Evolutionary conservation across 2,329 filamentous ascomycete species (phyloP).

Genomic region (Aspergillus piperis): DNA sequence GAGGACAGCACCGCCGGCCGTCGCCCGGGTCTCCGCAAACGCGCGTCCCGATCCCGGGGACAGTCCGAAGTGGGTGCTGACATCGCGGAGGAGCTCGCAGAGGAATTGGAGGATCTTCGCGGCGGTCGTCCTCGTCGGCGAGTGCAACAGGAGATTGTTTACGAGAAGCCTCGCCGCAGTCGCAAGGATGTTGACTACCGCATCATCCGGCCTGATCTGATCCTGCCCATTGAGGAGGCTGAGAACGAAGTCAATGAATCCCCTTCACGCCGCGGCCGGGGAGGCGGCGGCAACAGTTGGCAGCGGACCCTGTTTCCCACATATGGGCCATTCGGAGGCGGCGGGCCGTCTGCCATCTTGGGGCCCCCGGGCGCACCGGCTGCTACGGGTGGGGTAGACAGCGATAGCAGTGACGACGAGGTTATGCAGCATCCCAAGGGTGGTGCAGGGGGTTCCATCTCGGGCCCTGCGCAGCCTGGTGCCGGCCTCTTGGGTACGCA

Average conservation of each 20-base stretch:
- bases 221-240: conserved; percentile 73
- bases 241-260: conserved; percentile 68
- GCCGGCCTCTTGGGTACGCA: conserved; percentile 59
- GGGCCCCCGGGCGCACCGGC: conserved; percentile 69
- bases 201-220: conserved; percentile 73
- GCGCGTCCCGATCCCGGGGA: conserved; percentile 49
- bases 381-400: conserved; percentile 78
- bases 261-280: conserved; percentile 67
- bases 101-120: conserved; percentile 58
- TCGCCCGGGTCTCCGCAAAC: conserved; percentile 55
- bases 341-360: conserved; percentile 70
- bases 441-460: conserved; percentile 64
- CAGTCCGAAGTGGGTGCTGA: conserved; percentile 50
- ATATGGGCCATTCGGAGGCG: conserved; percentile 86
- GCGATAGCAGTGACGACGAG: conserved; percentile 96
- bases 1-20: conserved; percentile 51
- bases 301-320: conserved; percentile 86
- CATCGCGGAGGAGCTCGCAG: conserved; percentile 59
- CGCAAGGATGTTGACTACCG: conserved; percentile 79
- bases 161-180: conserved; percentile 55
- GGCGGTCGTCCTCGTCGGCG: conserved; percentile 46
- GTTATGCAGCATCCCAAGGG: conserved; percentile 62
- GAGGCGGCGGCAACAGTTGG: conserved; percentile 61
- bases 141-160: conserved; percentile 37
- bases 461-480: conserved; percentile 53